Evolutionary conservation across 2,329 filamentous ascomycete genomes (phyloP), one percentile per base, ranked within the genome.

Genomic region (Neoascochyta sp.): DNA sequence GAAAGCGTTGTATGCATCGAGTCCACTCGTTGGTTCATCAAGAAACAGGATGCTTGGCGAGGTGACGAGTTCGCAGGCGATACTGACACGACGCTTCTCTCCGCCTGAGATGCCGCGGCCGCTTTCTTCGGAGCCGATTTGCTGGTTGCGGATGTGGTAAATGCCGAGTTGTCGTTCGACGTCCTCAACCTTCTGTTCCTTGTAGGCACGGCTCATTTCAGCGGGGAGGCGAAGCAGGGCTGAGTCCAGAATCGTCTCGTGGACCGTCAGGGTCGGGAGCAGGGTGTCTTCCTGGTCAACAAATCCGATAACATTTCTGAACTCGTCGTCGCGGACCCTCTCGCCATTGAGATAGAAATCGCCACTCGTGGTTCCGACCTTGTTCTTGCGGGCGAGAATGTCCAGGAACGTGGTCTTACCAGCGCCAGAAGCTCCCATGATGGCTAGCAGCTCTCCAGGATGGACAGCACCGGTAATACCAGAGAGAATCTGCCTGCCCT

Each of bases 271-370:
- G 1, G 92, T 98, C 0, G 92, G 83, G 23, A 98, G 73, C 81
- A 98, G 90, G 4, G 90, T 94, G 57, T 98, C 92, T 57, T 98
- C 92, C 66, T 98, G 92, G 51, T 98, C 92, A 22, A 98, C 92
- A 51, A 96, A 98, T 13, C 93, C 92, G 44, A 95, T 83, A 29
- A 96, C 87, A 40, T 80, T 89, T 57, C 85, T 86, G 67, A 92
- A 98, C 41, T 95, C 86, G 16, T 76, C 64, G 58, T 95, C 86
- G 17, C 71, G 73, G 20, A 96, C 81, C 60, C 86, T 90, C 61
- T 96, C 87, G 18, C 92, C 93, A 47, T 96, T 96, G 53, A 98
- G 80, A 52, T 83, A 92, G 52, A 95, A 94, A 37, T 90, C 78
- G 12, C 93, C 93, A 7, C 74, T 69, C 1, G 84, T 77, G 2